phyloP scores from a whole-genome alignment of 352 stramenopile species.

The Nothophytophthora sp. region DNA sequence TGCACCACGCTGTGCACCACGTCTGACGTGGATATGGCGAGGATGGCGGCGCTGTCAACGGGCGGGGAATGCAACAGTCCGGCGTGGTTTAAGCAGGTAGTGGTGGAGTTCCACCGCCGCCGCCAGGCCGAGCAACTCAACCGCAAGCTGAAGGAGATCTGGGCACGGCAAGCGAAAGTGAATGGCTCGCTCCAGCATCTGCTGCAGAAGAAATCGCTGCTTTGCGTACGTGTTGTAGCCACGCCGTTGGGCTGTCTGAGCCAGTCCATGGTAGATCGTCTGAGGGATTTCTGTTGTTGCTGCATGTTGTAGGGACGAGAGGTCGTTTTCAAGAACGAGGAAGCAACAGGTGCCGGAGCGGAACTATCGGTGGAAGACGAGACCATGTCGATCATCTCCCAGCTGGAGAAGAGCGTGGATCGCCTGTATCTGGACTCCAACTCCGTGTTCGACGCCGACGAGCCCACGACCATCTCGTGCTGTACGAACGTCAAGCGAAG shows the following conservation, averaged over 20 bases:
- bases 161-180: conserved; percentile 31
- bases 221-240: conserved; percentile 16
- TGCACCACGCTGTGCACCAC: no score
- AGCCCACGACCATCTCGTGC: conserved; percentile 25
- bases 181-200: conserved; percentile 26
- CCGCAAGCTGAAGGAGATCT: conserved; percentile 35
- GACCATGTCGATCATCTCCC: conserved; percentile 25
- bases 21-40: no score
- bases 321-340: conserved; percentile 16
- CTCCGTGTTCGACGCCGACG: conserved; percentile 27
- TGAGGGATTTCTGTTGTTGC: not conserved
- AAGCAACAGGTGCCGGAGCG: not conserved
- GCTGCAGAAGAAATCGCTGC: conserved; percentile 22
- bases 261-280: no score
- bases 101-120: conserved; percentile 25
- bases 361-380: conserved; percentile 15
- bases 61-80: conserved; percentile 10
- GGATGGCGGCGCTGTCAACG: no score
- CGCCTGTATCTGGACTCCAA: conserved; percentile 28
- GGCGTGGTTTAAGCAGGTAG: conserved; percentile 19
- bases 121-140: conserved; percentile 28
- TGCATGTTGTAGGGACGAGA: conserved; percentile 24
- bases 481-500: conserved; percentile 26
- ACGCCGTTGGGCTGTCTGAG: conserved; percentile 2
- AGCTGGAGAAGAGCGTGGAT: conserved; percentile 32